Base-by-base conservation (phyloP, 768 basidiomycete species). In the Mycena haematopus region DNA sequence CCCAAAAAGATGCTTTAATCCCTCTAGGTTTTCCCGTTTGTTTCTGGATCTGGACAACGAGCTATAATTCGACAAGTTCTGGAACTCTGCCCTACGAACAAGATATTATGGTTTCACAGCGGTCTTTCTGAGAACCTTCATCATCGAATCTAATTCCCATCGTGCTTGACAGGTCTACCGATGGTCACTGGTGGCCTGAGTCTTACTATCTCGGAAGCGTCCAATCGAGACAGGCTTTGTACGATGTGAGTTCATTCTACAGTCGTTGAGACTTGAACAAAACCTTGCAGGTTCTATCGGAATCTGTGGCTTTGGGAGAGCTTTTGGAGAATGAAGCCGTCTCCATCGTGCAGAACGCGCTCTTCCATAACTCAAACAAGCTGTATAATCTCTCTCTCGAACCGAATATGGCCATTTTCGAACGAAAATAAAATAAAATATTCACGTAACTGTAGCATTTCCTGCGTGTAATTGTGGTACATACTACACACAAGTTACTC, bases 111-210 rank as follows among this genome's bases (percentile, higher is more conserved):
- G 89, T 54, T 21, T 15, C 10, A 40, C 17, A 6, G n/a, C 13
- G 44, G 2, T 29, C 40, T 31, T 19, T 31, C 17, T 44, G 5
- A 4, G 35, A 9, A 3, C 40, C 8, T 21, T 35, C 10, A 15
- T 44, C 40, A 33, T n/a, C n/a, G n/a, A 51, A 44, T 54, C 53
- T 42, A 44, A 54, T 50, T 21, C 6, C 13, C 15, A 35, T 54
- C 25, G 3, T n/a, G 21, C 15, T 40, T n/a, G n/a, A n/a, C n/a
- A 54, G 53, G 53, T 92, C 90, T 5, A 91, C 85, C 49, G 88
- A 92, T 68, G 86, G 84, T 10, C 85, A 86, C 68, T 86, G 87
- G 84, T 92, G 89, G 85, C 92, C 91, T 3, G 92, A 92, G 70
- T 81, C 84, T 0, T 93, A 83, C 68, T 92, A 91, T 71, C 78